Percentiles rank a stretch among this genome's conserved stretches.
Conservation (phyloP, 345 rosid genomes). For the Boechera stricta region DNA sequence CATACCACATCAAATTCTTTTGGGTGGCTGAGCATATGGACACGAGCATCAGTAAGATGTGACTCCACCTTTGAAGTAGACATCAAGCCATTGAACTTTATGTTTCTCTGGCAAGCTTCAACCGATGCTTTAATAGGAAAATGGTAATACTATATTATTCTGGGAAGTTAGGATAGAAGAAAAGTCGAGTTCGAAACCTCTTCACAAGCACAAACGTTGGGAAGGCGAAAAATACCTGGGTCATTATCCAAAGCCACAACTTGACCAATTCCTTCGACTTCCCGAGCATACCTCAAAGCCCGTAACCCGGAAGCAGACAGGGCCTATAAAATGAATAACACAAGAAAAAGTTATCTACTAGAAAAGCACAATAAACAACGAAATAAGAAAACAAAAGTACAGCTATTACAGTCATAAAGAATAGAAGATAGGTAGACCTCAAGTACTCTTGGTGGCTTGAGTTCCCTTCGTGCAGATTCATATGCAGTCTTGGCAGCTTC, state of each 20-base stretch:
- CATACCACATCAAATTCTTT: constrained; percentile 97
- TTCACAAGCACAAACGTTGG: constrained; percentile 21
- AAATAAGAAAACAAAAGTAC: constrained; percentile 3
- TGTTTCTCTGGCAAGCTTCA: constrained; percentile 92
- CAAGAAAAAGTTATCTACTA: constrained; percentile 15
- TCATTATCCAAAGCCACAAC: constrained; percentile 98
- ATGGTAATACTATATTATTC: constrained; percentile 13
- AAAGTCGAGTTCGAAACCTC: not conserved
- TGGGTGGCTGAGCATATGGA: constrained; percentile 90
- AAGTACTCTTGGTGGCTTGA: constrained; percentile 86
- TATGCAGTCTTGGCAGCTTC: constrained; percentile 54
- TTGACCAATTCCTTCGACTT: constrained; percentile 90
- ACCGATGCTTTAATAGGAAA: constrained; percentile 63
- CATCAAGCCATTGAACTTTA: constrained; percentile 88
- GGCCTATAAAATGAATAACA: constrained; percentile 58
- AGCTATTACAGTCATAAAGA: constrained; percentile 14
- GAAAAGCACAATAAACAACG: not conserved
- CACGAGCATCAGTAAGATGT: constrained; percentile 94
- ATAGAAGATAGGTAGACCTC: constrained; percentile 61
- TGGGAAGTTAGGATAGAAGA: constrained; percentile 6
- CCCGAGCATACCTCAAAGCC: constrained; percentile 93
- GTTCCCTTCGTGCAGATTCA: constrained; percentile 58
- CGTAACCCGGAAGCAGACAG: constrained; percentile 96
- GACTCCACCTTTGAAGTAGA: constrained; percentile 93
- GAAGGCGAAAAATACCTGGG: constrained; percentile 53